A percentile compares a stretch with the other conserved stretches of the same genome.
phyloP scores from a whole-genome alignment of 2,329 filamentous ascomycete species.

The Epichloe typhina region DNA sequence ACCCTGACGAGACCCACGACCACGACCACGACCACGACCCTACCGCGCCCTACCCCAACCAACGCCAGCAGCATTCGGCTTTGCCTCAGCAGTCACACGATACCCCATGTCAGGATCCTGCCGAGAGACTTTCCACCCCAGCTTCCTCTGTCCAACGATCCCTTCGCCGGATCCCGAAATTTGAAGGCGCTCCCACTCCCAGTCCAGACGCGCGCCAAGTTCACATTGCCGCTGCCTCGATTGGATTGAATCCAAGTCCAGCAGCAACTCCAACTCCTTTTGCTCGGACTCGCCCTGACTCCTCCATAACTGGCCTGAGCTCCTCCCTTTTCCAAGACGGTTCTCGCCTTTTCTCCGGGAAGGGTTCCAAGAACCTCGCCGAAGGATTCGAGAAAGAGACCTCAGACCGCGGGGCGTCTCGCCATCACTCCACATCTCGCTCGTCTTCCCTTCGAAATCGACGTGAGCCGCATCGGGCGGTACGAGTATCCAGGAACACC shows the following conservation, averaged over 20 bases:
- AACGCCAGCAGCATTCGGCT: conserved; percentile 25
- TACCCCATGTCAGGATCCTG: conserved; percentile 6
- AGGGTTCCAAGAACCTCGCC: conserved; percentile 36
- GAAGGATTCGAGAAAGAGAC: conserved; percentile 30
- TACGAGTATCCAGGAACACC: conserved; percentile 68
- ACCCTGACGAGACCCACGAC: conserved; percentile 41
- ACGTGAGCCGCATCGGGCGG: conserved; percentile 30
- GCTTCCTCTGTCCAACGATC: conserved; percentile 32
- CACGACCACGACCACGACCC: conserved; percentile 30
- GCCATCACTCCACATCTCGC: conserved; percentile 12
- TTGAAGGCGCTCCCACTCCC: conserved; percentile 30
- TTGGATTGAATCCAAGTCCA: conserved; percentile 32
- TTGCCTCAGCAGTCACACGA: conserved; percentile 5
- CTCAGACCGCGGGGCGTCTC: conserved; percentile 14
- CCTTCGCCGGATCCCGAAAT: conserved; percentile 40
- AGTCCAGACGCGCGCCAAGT: conserved; percentile 29
- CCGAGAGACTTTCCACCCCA: conserved; percentile 27
- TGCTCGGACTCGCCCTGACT: conserved; percentile 8
- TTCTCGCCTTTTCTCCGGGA: conserved; percentile 14
- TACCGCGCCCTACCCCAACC: conserved; percentile 24
- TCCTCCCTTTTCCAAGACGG: conserved; percentile 18
- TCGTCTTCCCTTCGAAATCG: conserved; percentile 19
- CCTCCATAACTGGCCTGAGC: conserved; percentile 26
- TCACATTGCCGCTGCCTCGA: conserved; percentile 33
- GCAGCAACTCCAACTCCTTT: conserved; percentile 7